Percentiles rank a stretch among this genome's conserved stretches.
phyloP scores from a whole-genome alignment of 768 basidiomycete genomes.

The Suillus tomentosus region DNA sequence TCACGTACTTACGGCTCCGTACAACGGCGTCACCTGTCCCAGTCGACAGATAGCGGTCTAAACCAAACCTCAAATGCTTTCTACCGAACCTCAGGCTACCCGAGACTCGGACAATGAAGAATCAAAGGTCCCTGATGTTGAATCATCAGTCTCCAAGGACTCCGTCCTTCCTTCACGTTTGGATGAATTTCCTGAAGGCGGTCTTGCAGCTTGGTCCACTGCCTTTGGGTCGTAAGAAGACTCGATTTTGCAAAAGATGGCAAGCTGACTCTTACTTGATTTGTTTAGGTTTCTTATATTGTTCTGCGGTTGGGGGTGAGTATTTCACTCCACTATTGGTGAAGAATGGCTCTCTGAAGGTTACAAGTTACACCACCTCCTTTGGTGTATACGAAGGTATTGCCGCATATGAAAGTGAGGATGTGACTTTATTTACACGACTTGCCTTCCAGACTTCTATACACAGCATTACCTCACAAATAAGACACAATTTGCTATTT shows the following conservation, averaged over 20 bases:
- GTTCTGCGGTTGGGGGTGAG: not conserved
- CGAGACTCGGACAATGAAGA: too few relatives aligned
- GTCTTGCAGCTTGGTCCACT: too few relatives aligned
- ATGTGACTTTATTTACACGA: not conserved
- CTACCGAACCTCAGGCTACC: too few relatives aligned
- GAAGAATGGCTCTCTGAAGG: not conserved
- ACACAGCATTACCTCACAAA: not conserved
- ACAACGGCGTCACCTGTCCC: not conserved
- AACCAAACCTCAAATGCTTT: too few relatives aligned
- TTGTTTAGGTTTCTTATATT: not conserved
- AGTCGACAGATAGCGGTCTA: too few relatives aligned
- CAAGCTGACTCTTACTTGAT: not conserved
- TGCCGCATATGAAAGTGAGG: not conserved
- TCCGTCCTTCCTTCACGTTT: too few relatives aligned
- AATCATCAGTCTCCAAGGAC: too few relatives aligned
- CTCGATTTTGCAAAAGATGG: not conserved
- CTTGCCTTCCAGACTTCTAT: not conserved
- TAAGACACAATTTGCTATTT: not conserved
- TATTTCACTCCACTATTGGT: not conserved
- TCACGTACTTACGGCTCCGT: not conserved
- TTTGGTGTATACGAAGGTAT: not conserved
- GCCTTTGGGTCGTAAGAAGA: not conserved
- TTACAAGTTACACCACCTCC: not conserved
- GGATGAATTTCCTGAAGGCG: too few relatives aligned
- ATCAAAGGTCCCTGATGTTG: too few relatives aligned